Conservation (phyloP, 371 early-diverging fungal species). For the Phascolomyces articulosus region DNA sequence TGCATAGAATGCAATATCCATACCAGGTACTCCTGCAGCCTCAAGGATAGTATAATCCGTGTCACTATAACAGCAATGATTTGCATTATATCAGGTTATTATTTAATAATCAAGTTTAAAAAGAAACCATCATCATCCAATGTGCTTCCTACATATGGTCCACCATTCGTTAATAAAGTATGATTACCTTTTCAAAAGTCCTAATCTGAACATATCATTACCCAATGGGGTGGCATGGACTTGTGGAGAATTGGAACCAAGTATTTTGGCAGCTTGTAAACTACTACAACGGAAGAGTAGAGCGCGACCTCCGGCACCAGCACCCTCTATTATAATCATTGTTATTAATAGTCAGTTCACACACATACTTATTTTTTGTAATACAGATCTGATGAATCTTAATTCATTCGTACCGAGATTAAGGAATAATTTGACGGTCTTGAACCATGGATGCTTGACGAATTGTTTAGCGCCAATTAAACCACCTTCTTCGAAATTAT, state of each 20-base stretch:
- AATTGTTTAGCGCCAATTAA: slow-evolving; percentile 76
- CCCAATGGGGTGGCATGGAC: slow-evolving; percentile 59
- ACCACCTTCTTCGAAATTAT: slow-evolving; percentile 87
- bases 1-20: slow-evolving; percentile 76
- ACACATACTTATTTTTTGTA: no score
- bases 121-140: no score
- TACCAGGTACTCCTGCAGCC: slow-evolving; percentile 63
- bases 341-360: no score
- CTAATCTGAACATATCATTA: slow-evolving; percentile 68
- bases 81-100: no score
- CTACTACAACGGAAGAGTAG: slow-evolving; percentile 71
- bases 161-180: background rate
- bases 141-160: no score
- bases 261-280: slow-evolving; percentile 45
- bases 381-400: no score
- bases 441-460: slow-evolving; percentile 78
- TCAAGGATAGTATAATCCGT: slow-evolving; percentile 75
- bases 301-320: slow-evolving; percentile 81
- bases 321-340: slow-evolving; percentile 56
- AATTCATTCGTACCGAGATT: slow-evolving; percentile 63
- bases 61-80: slow-evolving; percentile 52
- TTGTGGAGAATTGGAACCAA: slow-evolving; percentile 29
- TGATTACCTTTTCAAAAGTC: slow-evolving; percentile 67
- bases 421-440: slow-evolving; percentile 73
- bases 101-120: no score